Evolutionary conservation across 139 green algal species (phyloP), one percentile per base, ranked within the genome.

Genomic region (Nannochloris sp.): DNA sequence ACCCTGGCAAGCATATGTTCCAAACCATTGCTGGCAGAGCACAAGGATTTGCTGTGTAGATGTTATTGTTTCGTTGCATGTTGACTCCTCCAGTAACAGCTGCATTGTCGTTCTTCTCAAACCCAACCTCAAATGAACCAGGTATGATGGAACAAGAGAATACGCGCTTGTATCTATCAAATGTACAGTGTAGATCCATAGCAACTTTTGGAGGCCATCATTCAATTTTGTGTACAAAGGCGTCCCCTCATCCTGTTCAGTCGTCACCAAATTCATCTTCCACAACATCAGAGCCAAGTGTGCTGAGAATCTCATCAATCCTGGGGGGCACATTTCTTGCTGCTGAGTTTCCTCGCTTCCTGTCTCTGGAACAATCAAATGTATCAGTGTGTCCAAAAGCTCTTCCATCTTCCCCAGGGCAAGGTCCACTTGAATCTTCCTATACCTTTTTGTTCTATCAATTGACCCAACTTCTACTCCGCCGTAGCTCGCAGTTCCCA

Each of bases 211-310:
- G 19, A 78, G 60, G 23, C 53, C 59, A 66, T 77, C 72, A 31
- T 78, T 53, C 24, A 67, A 14, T 36, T 72, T 54, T 4, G 40
- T 60, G 16, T 72, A 76, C 2, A 50, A 63, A 0, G 70, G 48
- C 9, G 48, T 34, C n/a, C 46, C 60, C 12, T 15, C 25, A 19
- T 34, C 55, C 19, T 67, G 31, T 18, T 57, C 59, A 25, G 66
- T 67, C 9, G 29, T 23, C 36, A 79, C 43, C 44, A 85, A 64
- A 29, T 71, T 75, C 59, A 88, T 67, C 1, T 68, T 75, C 64
- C 75, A 71, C 61, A 89, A 58, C 18, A 58, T 44, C 36, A 89
- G 70, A 54, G 79, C 73, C 58, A 84, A 68, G 73, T 89, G 83
- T 16, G 81, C 81, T 15, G 58, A 76, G 68, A 88, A 85, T 36